Evolutionary conservation across 768 basidiomycete species (phyloP).

Genomic region (Tricholoma furcatifolium): DNA sequence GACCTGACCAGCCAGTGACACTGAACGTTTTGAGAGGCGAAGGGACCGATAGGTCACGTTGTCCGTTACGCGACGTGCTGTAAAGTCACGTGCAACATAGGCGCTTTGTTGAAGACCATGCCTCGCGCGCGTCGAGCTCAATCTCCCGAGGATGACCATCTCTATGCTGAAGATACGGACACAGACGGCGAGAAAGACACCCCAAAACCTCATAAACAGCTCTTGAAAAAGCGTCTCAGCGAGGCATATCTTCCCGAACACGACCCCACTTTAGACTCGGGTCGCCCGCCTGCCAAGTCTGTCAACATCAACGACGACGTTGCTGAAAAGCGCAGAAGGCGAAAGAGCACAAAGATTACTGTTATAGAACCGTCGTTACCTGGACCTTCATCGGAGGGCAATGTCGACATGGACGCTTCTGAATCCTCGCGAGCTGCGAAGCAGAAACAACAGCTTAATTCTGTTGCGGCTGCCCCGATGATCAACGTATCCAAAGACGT

Average conservation of each 20-base stretch:
- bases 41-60: constrained; percentile 14
- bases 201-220: constrained; percentile 36
- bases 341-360: constrained; percentile 72
- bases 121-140: constrained; percentile 39
- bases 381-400: constrained; percentile 58
- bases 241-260: constrained; percentile 50
- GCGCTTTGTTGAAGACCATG: constrained; percentile 42
- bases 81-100: constrained; percentile 33
- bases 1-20: too few relatives aligned
- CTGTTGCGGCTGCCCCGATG: constrained; percentile 55
- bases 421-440: constrained; percentile 49
- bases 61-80: constrained; percentile 19
- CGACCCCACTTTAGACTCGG: constrained; percentile 39
- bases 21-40: neutral
- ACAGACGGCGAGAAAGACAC: constrained; percentile 38
- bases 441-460: constrained; percentile 62
- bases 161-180: constrained; percentile 37
- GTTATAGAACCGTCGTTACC: constrained; percentile 56
- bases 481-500: constrained; percentile 73
- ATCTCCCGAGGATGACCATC: constrained; percentile 31
- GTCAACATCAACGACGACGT: constrained; percentile 79
- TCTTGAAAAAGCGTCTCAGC: constrained; percentile 59
- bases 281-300: constrained; percentile 40
- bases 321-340: constrained; percentile 79
- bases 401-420: constrained; percentile 33